phyloP scores from a whole-genome alignment of 176 grass and related monocot species.

The Bolboschoenus planiculmis region DNA sequence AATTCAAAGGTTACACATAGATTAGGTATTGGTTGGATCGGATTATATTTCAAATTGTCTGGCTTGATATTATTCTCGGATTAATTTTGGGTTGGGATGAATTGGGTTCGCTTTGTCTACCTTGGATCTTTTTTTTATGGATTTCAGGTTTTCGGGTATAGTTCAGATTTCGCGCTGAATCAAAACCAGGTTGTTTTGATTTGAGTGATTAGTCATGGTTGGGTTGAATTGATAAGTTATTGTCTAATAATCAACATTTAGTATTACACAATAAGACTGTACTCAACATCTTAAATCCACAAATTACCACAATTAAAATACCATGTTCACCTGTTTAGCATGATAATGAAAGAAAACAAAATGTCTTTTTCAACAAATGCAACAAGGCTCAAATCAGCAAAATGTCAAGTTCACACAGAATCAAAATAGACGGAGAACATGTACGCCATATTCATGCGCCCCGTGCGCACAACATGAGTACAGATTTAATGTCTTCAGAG shows the following conservation, averaged over 20 bases:
- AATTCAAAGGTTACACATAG: not conserved
- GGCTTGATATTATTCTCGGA: too few species aligned
- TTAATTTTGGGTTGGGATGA: too few species aligned
- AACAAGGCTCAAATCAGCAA: not conserved
- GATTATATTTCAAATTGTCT: too few species aligned
- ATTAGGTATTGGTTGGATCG: too few species aligned
- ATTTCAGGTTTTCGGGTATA: too few species aligned
- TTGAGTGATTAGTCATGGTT: too few species aligned
- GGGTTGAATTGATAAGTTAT: not conserved
- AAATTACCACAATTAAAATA: not conserved
- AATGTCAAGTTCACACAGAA: not conserved
- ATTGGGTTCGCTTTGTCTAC: too few species aligned
- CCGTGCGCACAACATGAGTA: slow-evolving; percentile 45
- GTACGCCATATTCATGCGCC: not conserved
- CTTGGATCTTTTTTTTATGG: too few species aligned
- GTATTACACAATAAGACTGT: not conserved
- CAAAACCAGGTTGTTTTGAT: too few species aligned
- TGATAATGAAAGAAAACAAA: not conserved
- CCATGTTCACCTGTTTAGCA: not conserved
- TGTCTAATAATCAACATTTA: not conserved
- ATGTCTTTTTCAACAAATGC: not conserved
- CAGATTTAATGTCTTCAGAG: slow-evolving; percentile 74
- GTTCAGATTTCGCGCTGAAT: too few species aligned
- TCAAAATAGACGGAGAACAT: not conserved
- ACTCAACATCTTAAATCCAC: not conserved